Evolutionary conservation across 257 asterid species (phyloP).

Genomic region (Rauvolfia tetraphylla): DNA sequence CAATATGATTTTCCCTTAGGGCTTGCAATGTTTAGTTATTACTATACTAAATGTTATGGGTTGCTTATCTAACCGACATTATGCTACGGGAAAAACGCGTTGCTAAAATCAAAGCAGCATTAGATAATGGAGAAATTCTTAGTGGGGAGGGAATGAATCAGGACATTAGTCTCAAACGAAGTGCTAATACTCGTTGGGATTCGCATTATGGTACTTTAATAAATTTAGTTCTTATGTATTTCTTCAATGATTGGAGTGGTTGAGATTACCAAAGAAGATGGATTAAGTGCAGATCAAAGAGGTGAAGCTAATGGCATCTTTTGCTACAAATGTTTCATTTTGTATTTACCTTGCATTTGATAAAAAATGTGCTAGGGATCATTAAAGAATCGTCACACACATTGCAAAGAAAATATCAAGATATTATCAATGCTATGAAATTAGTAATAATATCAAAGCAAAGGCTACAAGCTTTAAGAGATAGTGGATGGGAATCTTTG

Average conservation of each 20-base stretch:
- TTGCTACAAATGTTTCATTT: not conserved
- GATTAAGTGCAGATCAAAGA: not conserved
- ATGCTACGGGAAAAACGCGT: not conserved
- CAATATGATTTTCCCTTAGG: no score
- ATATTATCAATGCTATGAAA: not conserved
- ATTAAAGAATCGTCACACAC: not conserved
- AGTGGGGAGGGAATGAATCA: not conserved
- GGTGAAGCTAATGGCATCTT: not conserved
- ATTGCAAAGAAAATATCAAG: constrained; percentile 8
- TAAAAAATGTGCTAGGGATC: not conserved
- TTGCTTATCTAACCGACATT: not conserved
- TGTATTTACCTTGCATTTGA: not conserved
- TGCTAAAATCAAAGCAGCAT: not conserved
- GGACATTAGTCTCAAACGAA: not conserved
- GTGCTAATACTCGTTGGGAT: constrained; percentile 3
- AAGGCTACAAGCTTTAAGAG: not conserved
- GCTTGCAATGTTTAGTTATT: no score
- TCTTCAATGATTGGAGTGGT: not conserved
- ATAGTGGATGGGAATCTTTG: not conserved
- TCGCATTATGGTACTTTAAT: not conserved
- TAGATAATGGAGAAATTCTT: not conserved
- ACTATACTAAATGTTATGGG: not conserved
- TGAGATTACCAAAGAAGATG: not conserved
- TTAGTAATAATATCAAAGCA: not conserved
- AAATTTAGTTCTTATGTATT: constrained; percentile 1